Evolutionary conservation across 257 asterid genomes (phyloP).

Genomic region (Coffea canephora): DNA sequence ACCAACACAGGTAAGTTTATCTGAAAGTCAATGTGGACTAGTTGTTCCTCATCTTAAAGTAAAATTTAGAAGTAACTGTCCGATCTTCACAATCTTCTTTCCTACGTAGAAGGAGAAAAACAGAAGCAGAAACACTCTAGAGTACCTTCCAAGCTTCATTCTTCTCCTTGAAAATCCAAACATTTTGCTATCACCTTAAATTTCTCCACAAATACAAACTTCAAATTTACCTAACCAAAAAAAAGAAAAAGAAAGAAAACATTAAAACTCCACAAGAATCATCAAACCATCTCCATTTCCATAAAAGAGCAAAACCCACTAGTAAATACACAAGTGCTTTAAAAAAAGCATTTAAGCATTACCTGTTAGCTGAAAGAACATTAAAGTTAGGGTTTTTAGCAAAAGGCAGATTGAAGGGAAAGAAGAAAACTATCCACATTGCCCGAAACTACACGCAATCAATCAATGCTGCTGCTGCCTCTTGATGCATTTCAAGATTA

Average conservation of each 20-base stretch:
- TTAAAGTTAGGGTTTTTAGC: slow-evolving; percentile 13
- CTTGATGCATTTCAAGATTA: slow-evolving; percentile 6
- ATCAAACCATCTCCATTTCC: background rate
- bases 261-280: background rate
- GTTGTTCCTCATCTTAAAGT: background rate
- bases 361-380: slow-evolving; percentile 5
- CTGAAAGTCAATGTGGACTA: background rate
- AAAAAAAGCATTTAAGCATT: background rate
- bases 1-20: too few species aligned
- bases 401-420: slow-evolving; percentile 7
- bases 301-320: background rate
- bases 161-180: slow-evolving; percentile 84
- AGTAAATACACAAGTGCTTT: background rate
- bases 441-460: slow-evolving; percentile 11
- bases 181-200: slow-evolving; percentile 35
- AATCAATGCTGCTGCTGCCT: background rate
- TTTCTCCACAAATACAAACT: background rate
- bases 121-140: background rate
- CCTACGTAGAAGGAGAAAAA: background rate
- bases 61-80: too few species aligned
- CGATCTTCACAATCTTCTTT: too few species aligned
- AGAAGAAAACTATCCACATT: slow-evolving; percentile 3
- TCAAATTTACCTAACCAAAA: slow-evolving; percentile 9
- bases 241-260: slow-evolving; percentile 1
- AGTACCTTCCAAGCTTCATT: slow-evolving; percentile 87